Percentiles rank a stretch among this genome's conserved stretches.
phyloP scores from a whole-genome alignment of 495 filamentous ascomycete genomes.

The Parathielavia appendiculata region DNA sequence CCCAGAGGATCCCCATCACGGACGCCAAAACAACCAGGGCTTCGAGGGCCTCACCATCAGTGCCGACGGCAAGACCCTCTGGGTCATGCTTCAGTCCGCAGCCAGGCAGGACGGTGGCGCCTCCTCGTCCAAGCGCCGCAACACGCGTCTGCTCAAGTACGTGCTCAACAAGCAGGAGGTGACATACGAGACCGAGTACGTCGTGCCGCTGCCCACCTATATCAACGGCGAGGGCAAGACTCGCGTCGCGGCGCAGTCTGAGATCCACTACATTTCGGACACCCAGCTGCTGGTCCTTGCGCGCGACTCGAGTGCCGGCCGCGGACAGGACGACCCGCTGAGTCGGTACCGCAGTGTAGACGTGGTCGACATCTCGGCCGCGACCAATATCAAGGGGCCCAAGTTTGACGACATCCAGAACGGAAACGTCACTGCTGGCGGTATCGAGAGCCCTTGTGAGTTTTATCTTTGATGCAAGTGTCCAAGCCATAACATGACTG shows the following conservation, averaged over 20 bases:
- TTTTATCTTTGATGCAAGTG: not conserved
- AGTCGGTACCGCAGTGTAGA: conserved; percentile 70
- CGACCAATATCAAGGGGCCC: conserved; percentile 60
- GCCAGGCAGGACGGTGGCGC: conserved; percentile 56
- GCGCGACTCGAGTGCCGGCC: conserved; percentile 60
- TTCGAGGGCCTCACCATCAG: conserved; percentile 68
- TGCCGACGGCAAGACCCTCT: conserved; percentile 60
- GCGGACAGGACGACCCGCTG: conserved; percentile 47
- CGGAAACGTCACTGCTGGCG: conserved; percentile 2
- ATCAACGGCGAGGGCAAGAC: conserved; percentile 34
- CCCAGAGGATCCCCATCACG: conserved; percentile 54
- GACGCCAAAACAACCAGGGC: conserved; percentile 67
- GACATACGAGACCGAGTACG: conserved; percentile 57
- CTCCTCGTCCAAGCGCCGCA: conserved; percentile 37
- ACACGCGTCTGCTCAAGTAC: conserved; percentile 62
- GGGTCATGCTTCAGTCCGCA: conserved; percentile 63
- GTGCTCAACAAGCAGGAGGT: conserved; percentile 15
- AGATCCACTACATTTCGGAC: conserved; percentile 61
- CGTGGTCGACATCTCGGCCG: conserved; percentile 59
- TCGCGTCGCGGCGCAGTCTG: conserved; percentile 63
- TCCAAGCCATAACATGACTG: not conserved
- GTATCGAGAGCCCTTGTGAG: conserved; percentile 14
- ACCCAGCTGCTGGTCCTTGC: conserved; percentile 65
- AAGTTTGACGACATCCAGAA: conserved; percentile 45
- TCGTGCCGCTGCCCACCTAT: conserved; percentile 61